Evolutionary conservation across 257 asterid species (phyloP), one percentile per base, ranked within the genome.

Genomic region (Solanum chaucha): DNA sequence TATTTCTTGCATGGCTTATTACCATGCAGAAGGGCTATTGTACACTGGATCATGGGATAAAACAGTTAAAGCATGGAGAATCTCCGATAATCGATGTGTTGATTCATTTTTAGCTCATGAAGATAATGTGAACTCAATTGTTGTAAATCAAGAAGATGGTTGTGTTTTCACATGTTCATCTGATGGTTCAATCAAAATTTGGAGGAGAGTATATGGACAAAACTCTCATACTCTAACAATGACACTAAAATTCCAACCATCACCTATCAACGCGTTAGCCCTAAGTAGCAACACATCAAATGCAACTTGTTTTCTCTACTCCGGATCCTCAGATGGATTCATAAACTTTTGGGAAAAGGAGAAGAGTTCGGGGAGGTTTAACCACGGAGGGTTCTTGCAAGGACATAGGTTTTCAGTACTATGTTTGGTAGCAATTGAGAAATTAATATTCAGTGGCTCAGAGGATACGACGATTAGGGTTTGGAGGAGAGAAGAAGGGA

Each of bases 261-360:
- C 99, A 3, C 98, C 99, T 0, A 93, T 95, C 1, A 95, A 96
- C 75, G 92, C 98, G 0, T 19, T 96, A 10, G 95, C 97, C 8
- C 38, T 96, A 13, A 94, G 94, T 82, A 72, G 28, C 12, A 72
- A 20, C 11, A 58, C 90, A 5, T 88, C 92, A 2, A 59, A 46
- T 3, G 35, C 38, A 34, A 88, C 94, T 2, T 91, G 95, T 83
- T 95, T 94, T 87, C 95, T 96, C 81, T 96, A 96, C 89, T 95
- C 99, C 0, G 99, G 98, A 14, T 94, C 97, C 1, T 93, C 99
- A 0, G 98, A 96, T 83, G 99, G 99, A 22, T 90, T 94, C 67
- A 94, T 96, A 20, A 96, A 94, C 35, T 96, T 96, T 87, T 96
- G 99, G 99, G 99, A 96, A 86, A 96, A 95, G 92, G 99, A 95